Evolutionary conservation across 78 protist species (phyloP).

Genomic region (Emiliania huxleyi): DNA sequence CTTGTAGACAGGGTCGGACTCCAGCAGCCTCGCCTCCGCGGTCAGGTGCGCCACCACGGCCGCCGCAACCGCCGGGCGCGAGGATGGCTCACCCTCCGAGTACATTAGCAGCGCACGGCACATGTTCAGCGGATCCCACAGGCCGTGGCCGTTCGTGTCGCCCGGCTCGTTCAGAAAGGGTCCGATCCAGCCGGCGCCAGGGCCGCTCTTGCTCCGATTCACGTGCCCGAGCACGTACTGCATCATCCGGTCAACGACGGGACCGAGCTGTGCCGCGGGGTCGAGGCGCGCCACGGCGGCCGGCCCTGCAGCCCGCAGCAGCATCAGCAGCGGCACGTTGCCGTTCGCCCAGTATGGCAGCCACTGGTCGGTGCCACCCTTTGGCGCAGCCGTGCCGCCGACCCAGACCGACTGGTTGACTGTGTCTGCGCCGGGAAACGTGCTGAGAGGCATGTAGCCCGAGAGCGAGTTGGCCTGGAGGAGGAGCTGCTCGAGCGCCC

Average conservation of each 20-base stretch:
- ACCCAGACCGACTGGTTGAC: neutral
- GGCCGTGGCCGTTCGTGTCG: slow-evolving; percentile 1
- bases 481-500: neutral
- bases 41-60: neutral
- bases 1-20: neutral
- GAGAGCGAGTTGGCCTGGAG: neutral
- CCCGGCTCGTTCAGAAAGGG: neutral
- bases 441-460: neutral
- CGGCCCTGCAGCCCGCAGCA: neutral
- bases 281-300: neutral
- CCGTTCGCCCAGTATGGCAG: slow-evolving; percentile 2
- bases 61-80: neutral
- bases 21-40: neutral
- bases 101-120: neutral
- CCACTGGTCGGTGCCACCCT: neutral
- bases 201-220: neutral
- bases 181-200: slow-evolving; percentile 6
- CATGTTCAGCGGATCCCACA: slow-evolving; percentile 24
- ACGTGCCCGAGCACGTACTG: slow-evolving; percentile 9
- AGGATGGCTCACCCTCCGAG: neutral
- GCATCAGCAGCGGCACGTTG: neutral
- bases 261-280: neutral
- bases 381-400: neutral
- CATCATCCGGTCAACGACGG: neutral
- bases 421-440: neutral